Evolutionary conservation across 371 early-diverging fungal species (phyloP), one percentile per base, ranked within the genome.

Genomic region (Paramicrosporidium saccamoebae): DNA sequence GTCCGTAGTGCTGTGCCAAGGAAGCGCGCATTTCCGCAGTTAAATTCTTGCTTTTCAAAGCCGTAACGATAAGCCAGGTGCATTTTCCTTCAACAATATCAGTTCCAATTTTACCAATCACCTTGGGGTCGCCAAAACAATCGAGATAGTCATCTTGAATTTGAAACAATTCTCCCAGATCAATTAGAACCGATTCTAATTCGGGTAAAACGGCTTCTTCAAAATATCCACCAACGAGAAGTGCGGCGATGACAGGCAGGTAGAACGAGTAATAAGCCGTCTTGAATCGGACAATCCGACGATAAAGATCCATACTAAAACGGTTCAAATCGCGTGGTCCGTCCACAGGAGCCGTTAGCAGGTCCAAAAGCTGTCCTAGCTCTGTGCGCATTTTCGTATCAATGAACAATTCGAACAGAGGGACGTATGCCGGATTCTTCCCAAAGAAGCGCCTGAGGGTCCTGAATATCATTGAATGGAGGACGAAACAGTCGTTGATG

Each of bases 181-280:
- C 86, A 20, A 88, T 51, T 22, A 88, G 53, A 23, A 90, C 68
- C 16, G 46, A 50, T 32, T 58, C 48, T n/a, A n/a, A n/a, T n/a
- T n/a, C n/a, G n/a, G n/a, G n/a, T n/a, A n/a, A n/a, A n/a, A n/a
- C n/a, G 16, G 86, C 74, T 29, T 66, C 55, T 46, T 63, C 45
- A 56, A 53, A 79, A 27, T 69, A 47, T 24, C 79, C 82, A 28
- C 53, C 52, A 61, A 79, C 63, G 25, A 55, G 51, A 62, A 90
- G 69, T 17, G 79, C 79, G 25, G 77, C 44, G 17, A 84, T 88
- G 11, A 90, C 79, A 12, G 94, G 90, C 22, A 94, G 56, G 46
- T 94, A 88, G 58, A 94, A 92, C 16, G 90, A 82, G 52, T 94
- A 94, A 52, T 66, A 82, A n/a, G 81, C 73, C 21, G 92, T 94